Evolutionary conservation across 805 yeast species (phyloP), one percentile per base, ranked within the genome.

Genomic region (Spathaspora passalidarum): DNA sequence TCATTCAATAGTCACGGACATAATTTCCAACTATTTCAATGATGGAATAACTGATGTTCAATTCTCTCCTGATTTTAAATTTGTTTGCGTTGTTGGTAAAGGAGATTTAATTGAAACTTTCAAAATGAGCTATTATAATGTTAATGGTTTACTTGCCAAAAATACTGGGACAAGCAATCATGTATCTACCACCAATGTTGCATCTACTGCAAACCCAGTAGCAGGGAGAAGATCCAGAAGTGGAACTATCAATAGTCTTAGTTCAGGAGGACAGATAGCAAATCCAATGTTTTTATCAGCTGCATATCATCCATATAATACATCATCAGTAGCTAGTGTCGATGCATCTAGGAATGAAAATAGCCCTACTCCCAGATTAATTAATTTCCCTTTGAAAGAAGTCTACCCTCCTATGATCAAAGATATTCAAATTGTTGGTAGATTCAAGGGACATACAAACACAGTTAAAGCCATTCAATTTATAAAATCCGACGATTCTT

Each of bases 1-100:
- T 44, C 58, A 55, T 44, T 55, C 59, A 14, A 48, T 70, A 6
- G 54, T 69, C 9, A 59, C 79, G 1, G 91, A 84, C 53, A 66
- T 83, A 1, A 61, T 80, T 26, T 80, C 87, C 3, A 76, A 84
- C 29, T 83, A 81, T 55, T 86, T 81, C 51, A 69, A 70, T 58
- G 87, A 84, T 29, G 88, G 89, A 0, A 63, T 84, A 9, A 62
- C 76, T 23, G 74, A 79, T 51, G 59, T 77, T 17, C 68, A 64
- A 38, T 72, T 78, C 46, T 75, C 82, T 0, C 65, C 66, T 2
- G 83, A 79, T 53, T 75, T 70, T 29, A 72, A 68, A 48, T 79
- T 74, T 49, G 57, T 79, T 18, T 57, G 65, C 18, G 50, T 69
- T 3, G 84, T 58, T 62, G 86, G 61, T 71, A 80, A 79, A 13